Conservation (phyloP, 179 eudicot species). For the Carnegiea gigantea region DNA sequence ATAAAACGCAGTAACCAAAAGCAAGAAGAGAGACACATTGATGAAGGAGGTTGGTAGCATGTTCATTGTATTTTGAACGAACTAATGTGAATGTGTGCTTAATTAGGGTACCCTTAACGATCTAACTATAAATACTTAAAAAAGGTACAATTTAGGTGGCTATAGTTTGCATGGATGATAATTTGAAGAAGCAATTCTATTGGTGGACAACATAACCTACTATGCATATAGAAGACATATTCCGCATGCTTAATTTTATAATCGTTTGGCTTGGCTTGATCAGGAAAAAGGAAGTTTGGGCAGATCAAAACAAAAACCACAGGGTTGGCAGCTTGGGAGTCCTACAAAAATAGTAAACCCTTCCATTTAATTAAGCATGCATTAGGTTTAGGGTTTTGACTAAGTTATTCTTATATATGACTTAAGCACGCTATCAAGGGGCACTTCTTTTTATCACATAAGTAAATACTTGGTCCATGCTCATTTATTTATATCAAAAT, state of each 20-base stretch:
- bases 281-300: neutral
- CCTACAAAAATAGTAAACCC: neutral
- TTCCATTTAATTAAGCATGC: neutral
- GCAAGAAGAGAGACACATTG: constrained; percentile 13
- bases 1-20: constrained; percentile 13
- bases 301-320: neutral
- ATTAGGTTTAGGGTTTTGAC: neutral
- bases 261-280: neutral
- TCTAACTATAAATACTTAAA: neutral
- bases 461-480: neutral
- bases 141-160: neutral
- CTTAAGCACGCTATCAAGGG: constrained; percentile 1
- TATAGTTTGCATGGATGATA: constrained; percentile 14
- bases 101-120: neutral
- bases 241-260: neutral
- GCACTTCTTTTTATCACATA: neutral
- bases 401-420: neutral
- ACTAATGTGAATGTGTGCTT: neutral
- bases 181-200: constrained; percentile 2
- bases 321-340: neutral
- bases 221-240: too few species aligned
- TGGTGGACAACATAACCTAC: neutral
- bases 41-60: neutral
- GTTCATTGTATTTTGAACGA: neutral
- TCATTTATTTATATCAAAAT: neutral